Base-by-base conservation (phyloP, 202 grass and related monocot species). In the Cymbopogon flexuosus region DNA sequence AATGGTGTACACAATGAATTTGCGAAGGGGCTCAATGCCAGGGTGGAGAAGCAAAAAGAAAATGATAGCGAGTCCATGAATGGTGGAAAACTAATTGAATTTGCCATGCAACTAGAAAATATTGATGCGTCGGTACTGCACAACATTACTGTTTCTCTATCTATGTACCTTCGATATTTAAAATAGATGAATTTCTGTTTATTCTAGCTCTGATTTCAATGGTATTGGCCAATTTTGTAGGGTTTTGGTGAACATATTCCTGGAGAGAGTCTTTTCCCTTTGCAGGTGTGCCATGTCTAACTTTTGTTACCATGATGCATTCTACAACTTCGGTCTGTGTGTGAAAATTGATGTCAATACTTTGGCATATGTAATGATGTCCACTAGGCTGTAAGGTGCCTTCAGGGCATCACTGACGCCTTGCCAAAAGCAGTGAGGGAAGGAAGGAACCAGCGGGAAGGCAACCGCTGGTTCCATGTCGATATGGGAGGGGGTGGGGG, bases 181-280 rank as follows among this genome's bases (percentile, higher is more conserved):
- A 78, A 81, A 54, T 63, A 41, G 46, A 75, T 70, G 6, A 52
- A 24, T 70, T 73, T 80, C 13, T 77, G 67, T 83, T 76, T 78
- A 81, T 33, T 84, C 21, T 73, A 49, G 8, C 23, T 61, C 68
- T 41, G 35, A 75, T 72, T 62, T 76, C 5, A 18, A 62, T 82
- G 39, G 31, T 87, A 58, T 62, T 41, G 72, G 24, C 29, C n/a
- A 39, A 70, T 84, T 78, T 79, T 84, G 31, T 84, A 99, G 96
- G 86, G 87, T 46, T 99, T 96, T 93, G 87, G 84, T 54, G 90
- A 93, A 37, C 87, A 88, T 72, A 84, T 95, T 81, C 76, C 80
- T 78, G 84, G 84, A 78, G 96, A 91, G 62, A 83, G 80, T 56
- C 73, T 93, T 88, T 99, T 96, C 71, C 96, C 96, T 84, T 77